phyloP scores from a whole-genome alignment of 139 green algal species.

The Axilococcus clingmanii region DNA sequence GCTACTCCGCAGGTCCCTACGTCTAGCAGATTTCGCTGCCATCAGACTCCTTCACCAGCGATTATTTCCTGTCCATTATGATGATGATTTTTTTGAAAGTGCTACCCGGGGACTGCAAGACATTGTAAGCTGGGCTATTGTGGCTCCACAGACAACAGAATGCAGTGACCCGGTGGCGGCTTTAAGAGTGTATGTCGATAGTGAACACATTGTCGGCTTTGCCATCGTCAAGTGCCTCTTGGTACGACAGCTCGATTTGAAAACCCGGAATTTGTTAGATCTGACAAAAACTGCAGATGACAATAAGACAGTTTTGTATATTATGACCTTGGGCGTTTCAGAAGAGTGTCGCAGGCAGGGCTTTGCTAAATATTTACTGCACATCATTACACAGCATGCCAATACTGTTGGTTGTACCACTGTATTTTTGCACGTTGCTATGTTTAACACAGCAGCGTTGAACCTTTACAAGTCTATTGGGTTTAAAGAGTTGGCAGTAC shows the following conservation, averaged over 20 bases:
- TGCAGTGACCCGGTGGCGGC: not conserved
- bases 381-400: not conserved
- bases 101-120: not conserved
- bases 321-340: conserved; percentile 38
- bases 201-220: conserved; percentile 36
- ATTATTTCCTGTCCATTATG: conserved; percentile 37
- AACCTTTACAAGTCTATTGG: not conserved
- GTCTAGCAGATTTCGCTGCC: not conserved
- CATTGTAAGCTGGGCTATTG: not conserved
- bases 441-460: not conserved
- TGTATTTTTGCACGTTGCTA: not conserved
- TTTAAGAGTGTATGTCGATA: conserved; percentile 1
- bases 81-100: conserved; percentile 10
- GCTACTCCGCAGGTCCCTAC: too few relatives aligned
- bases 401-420: not conserved
- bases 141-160: not conserved
- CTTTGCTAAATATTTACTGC: not conserved
- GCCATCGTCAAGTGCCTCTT: conserved; percentile 27
- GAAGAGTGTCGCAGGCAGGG: not conserved
- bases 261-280: not conserved
- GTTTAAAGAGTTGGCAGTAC: not conserved
- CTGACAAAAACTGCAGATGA: conserved; percentile 14
- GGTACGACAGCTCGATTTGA: conserved; percentile 11
- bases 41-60: not conserved
- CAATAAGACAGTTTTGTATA: conserved; percentile 23